Base-by-base conservation (phyloP, 345 rosid species). In the Syzygium grande region DNA sequence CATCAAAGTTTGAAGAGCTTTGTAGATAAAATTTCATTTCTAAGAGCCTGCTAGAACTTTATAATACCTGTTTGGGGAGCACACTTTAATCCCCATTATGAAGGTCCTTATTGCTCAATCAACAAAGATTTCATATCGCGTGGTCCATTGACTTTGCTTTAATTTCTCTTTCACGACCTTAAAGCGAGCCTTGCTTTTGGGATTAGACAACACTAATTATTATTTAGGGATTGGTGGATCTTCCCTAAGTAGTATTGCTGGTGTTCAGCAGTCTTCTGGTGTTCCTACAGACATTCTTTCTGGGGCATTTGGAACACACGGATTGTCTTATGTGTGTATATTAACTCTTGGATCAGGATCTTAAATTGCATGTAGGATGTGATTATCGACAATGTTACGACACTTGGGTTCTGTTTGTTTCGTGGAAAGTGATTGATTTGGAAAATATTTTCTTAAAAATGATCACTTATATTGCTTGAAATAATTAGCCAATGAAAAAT, bases 201-300 rank as follows among this genome's bases (percentile, higher is more conserved):
- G 85, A 87, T 55, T 79, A 19, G 88, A 87, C 88, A 17, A 41
- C 88, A 43, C 88, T 79, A 46, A 87, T 73, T 84, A 17, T 30
- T 84, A 53, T 30, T 4, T 16, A 21, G 59, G 49, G 56, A 53
- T 30, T 10, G 61, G 23, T 53, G 61, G 54, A 29, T 51, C 30
- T 51, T 30, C 59, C 29, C 46, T 27, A 7, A 51, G 46, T 9
- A 38, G 83, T 73, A 43, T 43, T 43, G 83, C 83, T 38, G 83
- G 83, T 73, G 27, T 27, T 73, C 25, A 73, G 19, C 83, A 38
- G 43, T 73, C 49, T 38, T 73, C 49, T 38, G 83, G 38, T 73
- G 27, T 49, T 19, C 49, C 83, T 73, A 11, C 49, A 10, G 83
- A 73, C 83, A 73, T 73, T 73, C 49, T 73, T 73, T 73, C 21